Evolutionary conservation across 441 rosid species (phyloP).

Genomic region (Erodium texanum): DNA sequence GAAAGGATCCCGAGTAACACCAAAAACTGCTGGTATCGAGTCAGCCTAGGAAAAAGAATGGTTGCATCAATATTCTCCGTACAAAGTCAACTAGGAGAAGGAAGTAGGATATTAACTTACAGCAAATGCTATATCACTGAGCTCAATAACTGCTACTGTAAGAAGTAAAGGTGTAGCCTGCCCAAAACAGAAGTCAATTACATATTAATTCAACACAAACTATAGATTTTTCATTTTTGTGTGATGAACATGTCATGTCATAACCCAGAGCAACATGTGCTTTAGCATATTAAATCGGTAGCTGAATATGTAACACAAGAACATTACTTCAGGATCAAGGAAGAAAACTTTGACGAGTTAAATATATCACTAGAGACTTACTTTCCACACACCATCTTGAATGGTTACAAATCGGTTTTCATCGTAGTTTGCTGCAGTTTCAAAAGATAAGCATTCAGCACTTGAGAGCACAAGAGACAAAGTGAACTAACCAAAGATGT

Average conservation of each 20-base stretch:
- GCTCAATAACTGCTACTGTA: constrained; percentile 85
- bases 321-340: neutral
- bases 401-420: constrained; percentile 58
- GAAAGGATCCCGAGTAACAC: constrained; percentile 89
- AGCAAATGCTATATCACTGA: constrained; percentile 92
- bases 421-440: constrained; percentile 53
- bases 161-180: constrained; percentile 98
- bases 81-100: constrained; percentile 11
- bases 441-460: constrained; percentile 13
- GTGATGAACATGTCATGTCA: no score
- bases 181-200: constrained; percentile 51
- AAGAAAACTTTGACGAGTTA: constrained; percentile 11
- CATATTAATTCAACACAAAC: constrained; percentile 20
- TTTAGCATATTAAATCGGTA: no score
- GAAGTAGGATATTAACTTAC: constrained; percentile 38
- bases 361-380: constrained; percentile 35
- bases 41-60: constrained; percentile 53
- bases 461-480: no score
- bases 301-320: constrained; percentile 12
- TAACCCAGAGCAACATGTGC: no score
- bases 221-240: neutral
- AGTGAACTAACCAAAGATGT: no score
- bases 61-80: constrained; percentile 18
- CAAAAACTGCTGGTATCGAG: constrained; percentile 94
- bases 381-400: constrained; percentile 63